phyloP scores from a whole-genome alignment of 2,329 filamentous ascomycete species.

The Hypoxylon sp. region DNA sequence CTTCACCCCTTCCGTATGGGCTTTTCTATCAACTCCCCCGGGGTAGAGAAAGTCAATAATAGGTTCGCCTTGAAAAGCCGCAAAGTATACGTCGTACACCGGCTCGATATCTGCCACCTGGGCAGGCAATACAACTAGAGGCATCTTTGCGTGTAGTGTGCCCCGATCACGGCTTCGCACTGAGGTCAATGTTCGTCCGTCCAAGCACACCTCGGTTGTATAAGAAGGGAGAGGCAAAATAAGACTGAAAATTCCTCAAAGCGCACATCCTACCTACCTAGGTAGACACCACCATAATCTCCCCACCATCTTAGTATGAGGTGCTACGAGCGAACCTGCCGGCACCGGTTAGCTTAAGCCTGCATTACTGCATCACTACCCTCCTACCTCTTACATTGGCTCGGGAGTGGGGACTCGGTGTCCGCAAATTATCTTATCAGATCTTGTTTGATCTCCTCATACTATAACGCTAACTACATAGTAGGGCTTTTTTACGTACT shows the following conservation, averaged over 20 bases:
- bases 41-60: constrained; percentile 30
- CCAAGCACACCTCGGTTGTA: background rate
- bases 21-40: constrained; percentile 31
- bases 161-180: background rate
- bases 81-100: constrained; percentile 45
- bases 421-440: constrained; percentile 25
- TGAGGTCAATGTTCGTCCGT: background rate
- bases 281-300: constrained; percentile 1
- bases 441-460: constrained; percentile 7
- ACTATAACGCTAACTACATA: constrained; percentile 14
- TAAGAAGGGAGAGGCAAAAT: constrained; percentile 8
- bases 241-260: constrained; percentile 8
- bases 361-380: constrained; percentile 18
- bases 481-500: constrained; percentile 12
- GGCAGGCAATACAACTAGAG: constrained; percentile 42
- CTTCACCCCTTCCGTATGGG: constrained; percentile 28
- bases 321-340: constrained; percentile 5
- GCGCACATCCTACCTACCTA: constrained; percentile 4
- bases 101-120: constrained; percentile 42
- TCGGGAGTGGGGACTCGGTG: constrained; percentile 9
- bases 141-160: constrained; percentile 32
- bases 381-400: no score
- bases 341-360: constrained; percentile 24
- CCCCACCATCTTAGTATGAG: constrained; percentile 1
- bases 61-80: constrained; percentile 42